phyloP scores from a whole-genome alignment of 2,329 filamentous ascomycete species.

The Diaporthe batatas region DNA sequence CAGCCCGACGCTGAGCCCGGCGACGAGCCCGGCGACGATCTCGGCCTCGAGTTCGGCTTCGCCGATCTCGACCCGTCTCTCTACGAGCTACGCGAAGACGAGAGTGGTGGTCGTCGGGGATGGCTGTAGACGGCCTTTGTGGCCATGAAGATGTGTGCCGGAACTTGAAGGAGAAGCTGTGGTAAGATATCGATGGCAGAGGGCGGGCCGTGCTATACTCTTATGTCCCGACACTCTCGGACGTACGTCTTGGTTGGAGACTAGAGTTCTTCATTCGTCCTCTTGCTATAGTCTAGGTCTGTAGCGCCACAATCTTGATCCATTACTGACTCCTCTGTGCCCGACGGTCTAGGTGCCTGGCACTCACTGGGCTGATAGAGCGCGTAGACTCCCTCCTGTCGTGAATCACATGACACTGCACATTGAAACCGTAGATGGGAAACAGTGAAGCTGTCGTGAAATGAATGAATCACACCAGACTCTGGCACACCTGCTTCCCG shows the following conservation, averaged over 20 bases:
- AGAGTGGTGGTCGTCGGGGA: too few species aligned
- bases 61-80: too few species aligned
- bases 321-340: fast-evolving
- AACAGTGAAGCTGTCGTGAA: background rate
- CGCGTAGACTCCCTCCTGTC: background rate
- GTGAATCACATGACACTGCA: background rate
- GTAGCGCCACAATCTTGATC: background rate
- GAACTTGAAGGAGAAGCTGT: background rate
- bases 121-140: too few species aligned
- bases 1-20: background rate
- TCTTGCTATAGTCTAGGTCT: background rate
- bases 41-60: too few species aligned
- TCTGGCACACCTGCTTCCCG: background rate
- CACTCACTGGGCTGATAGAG: background rate
- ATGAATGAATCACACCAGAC: too few species aligned
- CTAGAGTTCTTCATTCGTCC: background rate
- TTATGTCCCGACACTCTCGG: background rate
- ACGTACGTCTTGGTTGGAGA: background rate
- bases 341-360: too few species aligned
- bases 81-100: too few species aligned
- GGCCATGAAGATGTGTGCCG: background rate
- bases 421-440: background rate
- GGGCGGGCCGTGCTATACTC: background rate
- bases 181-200: too few species aligned
- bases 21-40: too few species aligned